Evolutionary conservation across 2,329 filamentous ascomycete genomes (phyloP), one percentile per base, ranked within the genome.

Genomic region (Fonsecaea multimorphosa): DNA sequence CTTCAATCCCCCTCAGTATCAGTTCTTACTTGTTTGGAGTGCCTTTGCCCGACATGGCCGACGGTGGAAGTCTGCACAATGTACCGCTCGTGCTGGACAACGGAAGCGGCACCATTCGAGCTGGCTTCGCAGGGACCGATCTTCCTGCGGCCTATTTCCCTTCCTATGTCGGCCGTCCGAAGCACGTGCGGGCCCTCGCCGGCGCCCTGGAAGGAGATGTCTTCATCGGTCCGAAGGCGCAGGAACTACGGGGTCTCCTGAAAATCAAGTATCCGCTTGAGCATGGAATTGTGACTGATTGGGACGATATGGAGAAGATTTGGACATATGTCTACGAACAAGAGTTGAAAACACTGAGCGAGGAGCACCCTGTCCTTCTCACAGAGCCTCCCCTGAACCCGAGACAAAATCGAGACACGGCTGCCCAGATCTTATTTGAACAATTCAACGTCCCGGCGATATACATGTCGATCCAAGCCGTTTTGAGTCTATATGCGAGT

Each of bases 291-390:
- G 95, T 99, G 69, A 99, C 95, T 72, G 93, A 99, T 79, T 99
- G 95, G 95, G 95, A 98, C 77, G 95, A 99, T 76, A 99, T 99
- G 95, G 95, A 99, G 83, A 89, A 92, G 82, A 99, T 99, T 80
- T 99, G 95, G 95, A 91, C 96, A 74, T 95, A 96, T 76, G 93
- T 99, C 60, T 99, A 98, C 78, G 91, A 91, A 64, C 94, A 97
- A 76, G 95, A 96, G 70, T 79, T 99, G 74, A 98, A 97, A 83
- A 97, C 94, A 57, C 85, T 97, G 76, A 97, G 93, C 79, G 95
- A 99, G 85, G 95, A 99, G 89, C 95, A 99, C 79, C 95, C 95
- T 52, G 94, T 99, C 67, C 88, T 99, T 59, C 85, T 99, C 74
- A 99, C 95, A 67, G 95, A 99, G 80, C 92, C 95, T 57, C 95